Evolutionary conservation across 2,329 filamentous ascomycete genomes (phyloP).

Genomic region (Paracorniculantispora psalliotae): DNA sequence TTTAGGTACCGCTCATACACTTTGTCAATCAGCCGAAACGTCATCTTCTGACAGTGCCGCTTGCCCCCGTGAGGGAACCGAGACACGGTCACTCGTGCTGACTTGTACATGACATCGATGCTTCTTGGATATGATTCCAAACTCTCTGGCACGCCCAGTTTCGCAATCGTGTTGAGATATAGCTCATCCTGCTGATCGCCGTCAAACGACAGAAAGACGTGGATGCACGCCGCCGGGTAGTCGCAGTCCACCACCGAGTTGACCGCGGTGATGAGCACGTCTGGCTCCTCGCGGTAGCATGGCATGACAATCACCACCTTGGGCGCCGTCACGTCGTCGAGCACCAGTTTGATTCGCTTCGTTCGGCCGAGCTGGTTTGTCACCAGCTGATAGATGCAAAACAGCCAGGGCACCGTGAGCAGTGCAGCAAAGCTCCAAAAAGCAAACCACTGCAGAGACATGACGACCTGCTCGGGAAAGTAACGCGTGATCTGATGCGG

Average conservation of each 20-base stretch:
- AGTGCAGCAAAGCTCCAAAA: constrained; percentile 90
- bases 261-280: constrained; percentile 76
- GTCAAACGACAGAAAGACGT: constrained; percentile 94
- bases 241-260: constrained; percentile 92
- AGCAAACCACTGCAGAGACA: constrained; percentile 83
- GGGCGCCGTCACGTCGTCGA: constrained; percentile 81
- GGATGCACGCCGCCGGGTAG: constrained; percentile 86
- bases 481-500: constrained; percentile 65
- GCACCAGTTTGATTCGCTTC: constrained; percentile 74
- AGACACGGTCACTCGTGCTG: constrained; percentile 81
- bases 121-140: constrained; percentile 78
- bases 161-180: constrained; percentile 80
- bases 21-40: constrained; percentile 88
- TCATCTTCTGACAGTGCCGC: constrained; percentile 86
- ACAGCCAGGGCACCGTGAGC: constrained; percentile 82
- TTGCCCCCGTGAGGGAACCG: constrained; percentile 92
- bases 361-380: constrained; percentile 79
- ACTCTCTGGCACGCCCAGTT: constrained; percentile 73
- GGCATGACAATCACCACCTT: constrained; percentile 97
- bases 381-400: constrained; percentile 87
- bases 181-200: constrained; percentile 84
- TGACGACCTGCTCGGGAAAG: constrained; percentile 66
- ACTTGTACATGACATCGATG: constrained; percentile 82
- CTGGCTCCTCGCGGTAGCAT: constrained; percentile 87
- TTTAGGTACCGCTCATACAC: constrained; percentile 84